Conservation (phyloP, 495 filamentous ascomycete species). For the Trypethelium eluteriae region DNA sequence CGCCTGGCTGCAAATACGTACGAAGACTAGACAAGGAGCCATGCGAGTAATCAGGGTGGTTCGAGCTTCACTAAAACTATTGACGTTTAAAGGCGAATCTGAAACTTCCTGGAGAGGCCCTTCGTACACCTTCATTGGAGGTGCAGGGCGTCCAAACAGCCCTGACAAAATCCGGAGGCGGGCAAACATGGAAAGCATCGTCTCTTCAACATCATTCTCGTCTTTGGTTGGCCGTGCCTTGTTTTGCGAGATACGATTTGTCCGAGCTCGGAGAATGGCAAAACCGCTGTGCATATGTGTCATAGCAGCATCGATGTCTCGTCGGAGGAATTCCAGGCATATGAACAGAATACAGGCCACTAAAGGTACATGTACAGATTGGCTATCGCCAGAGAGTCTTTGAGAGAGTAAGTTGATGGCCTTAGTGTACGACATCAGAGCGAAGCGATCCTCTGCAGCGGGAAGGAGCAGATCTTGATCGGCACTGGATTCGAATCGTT, state of each 20-base stretch:
- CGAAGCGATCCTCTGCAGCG: constrained; percentile 14
- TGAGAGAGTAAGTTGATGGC: constrained; percentile 17
- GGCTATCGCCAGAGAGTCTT: constrained; percentile 5
- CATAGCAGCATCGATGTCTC: constrained; percentile 8
- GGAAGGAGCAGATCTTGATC: background rate
- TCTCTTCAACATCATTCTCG: constrained; percentile 9
- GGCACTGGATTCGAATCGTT: constrained; percentile 2
- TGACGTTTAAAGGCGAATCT: background rate
- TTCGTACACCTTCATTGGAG: constrained; percentile 8
- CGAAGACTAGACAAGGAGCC: constrained; percentile 7
- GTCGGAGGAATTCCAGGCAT: constrained; percentile 13
- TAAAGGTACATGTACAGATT: constrained; percentile 8
- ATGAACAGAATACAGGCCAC: constrained; percentile 13
- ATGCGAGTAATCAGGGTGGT: background rate
- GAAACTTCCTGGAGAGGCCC: background rate
- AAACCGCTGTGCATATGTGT: constrained; percentile 14
- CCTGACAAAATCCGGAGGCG: constrained; percentile 18
- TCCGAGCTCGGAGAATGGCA: constrained; percentile 10
- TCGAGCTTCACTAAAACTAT: constrained; percentile 1
- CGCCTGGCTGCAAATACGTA: background rate
- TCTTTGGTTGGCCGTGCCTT: background rate
- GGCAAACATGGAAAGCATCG: constrained; percentile 21
- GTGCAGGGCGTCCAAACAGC: constrained; percentile 17
- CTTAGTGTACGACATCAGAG: constrained; percentile 19
- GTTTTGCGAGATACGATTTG: background rate